Conservation (phyloP, 2,329 filamentous ascomycete species). For the Penicillium sp. region DNA sequence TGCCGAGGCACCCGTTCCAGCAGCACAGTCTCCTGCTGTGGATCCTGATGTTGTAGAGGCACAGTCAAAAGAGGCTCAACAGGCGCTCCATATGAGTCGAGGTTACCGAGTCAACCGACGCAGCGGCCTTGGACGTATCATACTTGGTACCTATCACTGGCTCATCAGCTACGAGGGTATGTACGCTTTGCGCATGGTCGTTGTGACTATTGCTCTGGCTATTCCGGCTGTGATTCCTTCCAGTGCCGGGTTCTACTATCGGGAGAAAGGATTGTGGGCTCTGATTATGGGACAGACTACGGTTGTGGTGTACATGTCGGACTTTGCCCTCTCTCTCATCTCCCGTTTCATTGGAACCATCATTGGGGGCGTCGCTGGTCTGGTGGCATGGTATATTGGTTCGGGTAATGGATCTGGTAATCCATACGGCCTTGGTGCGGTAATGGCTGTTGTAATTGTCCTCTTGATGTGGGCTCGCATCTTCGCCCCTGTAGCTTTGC, state of each 20-base stretch:
- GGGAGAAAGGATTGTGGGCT: conserved; percentile 54
- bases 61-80: conserved; percentile 36
- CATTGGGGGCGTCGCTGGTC: conserved; percentile 48
- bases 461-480: conserved; percentile 38
- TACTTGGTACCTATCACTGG: conserved; percentile 41
- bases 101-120: conserved; percentile 29
- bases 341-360: conserved; percentile 46
- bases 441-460: conserved; percentile 32
- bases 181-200: conserved; percentile 50
- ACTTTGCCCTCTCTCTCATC: conserved; percentile 50
- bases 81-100: conserved; percentile 39
- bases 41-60: conserved; percentile 31
- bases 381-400: conserved; percentile 54
- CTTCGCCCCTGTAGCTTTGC: conserved; percentile 29
- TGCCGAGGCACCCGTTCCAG: conserved; percentile 23
- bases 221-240: conserved; percentile 46
- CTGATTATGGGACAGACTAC: conserved; percentile 53
- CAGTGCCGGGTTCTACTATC: conserved; percentile 51
- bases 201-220: conserved; percentile 46
- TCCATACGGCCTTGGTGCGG: conserved; percentile 50
- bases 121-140: conserved; percentile 24
- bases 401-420: conserved; percentile 50
- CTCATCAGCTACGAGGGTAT: conserved; percentile 45
- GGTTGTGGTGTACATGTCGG: conserved; percentile 51
- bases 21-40: conserved; percentile 11